Conservation (phyloP, 495 filamentous ascomycete genomes). For the Terfezia claveryi region DNA sequence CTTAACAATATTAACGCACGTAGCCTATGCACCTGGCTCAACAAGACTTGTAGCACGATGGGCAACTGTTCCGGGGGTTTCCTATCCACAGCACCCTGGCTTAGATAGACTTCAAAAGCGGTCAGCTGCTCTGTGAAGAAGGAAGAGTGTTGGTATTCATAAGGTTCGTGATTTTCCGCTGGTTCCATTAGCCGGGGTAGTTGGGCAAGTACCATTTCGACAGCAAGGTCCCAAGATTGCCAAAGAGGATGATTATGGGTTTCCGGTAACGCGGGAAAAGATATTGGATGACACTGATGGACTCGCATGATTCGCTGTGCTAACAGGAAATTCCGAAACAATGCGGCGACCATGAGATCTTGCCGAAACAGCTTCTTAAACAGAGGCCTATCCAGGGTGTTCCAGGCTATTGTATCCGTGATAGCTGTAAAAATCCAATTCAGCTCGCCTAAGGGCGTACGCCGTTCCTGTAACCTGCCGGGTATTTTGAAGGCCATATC, state of each 20-base stretch:
- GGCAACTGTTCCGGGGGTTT: conserved; percentile 84
- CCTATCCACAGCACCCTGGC: conserved; percentile 60
- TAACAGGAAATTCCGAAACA: conserved; percentile 89
- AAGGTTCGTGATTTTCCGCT: conserved; percentile 45
- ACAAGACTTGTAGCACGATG: conserved; percentile 82
- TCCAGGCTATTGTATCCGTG: conserved; percentile 98
- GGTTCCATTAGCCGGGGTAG: conserved; percentile 58
- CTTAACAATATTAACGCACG: conserved; percentile 79
- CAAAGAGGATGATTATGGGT: conserved; percentile 86
- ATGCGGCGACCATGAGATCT: conserved; percentile 94
- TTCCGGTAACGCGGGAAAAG: conserved; percentile 67
- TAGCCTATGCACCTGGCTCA: conserved; percentile 89
- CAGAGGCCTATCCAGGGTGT: conserved; percentile 60
- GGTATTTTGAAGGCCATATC: conserved; percentile 65
- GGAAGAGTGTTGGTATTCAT: conserved; percentile 80
- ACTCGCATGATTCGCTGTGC: conserved; percentile 88
- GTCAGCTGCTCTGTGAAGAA: conserved; percentile 97
- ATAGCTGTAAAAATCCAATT: conserved; percentile 99
- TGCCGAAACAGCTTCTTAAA: conserved; percentile 96
- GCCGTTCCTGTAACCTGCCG: conserved; percentile 70
- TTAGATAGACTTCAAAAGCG: conserved; percentile 93
- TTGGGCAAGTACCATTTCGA: conserved; percentile 88
- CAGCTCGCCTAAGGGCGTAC: conserved; percentile 83
- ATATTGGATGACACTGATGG: conserved; percentile 84
- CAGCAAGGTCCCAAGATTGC: conserved; percentile 93